Evolutionary conservation across 2,329 filamentous ascomycete species (phyloP), one percentile per base, ranked within the genome.

Genomic region (Lecanoromycetidae sp.): DNA sequence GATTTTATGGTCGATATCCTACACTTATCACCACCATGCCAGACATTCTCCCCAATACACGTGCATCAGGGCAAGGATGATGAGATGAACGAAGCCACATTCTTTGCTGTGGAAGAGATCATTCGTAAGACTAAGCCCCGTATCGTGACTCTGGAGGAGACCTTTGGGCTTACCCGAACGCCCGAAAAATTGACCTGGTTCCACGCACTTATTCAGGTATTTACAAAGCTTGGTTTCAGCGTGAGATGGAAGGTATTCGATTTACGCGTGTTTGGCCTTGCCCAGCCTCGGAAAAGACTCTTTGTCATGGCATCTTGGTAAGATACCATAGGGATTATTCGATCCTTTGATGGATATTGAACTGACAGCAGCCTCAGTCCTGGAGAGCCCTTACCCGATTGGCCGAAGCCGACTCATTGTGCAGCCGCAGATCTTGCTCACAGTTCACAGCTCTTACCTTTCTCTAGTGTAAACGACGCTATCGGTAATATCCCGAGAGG

Each of bases 11-110:
- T 81, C 0, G 84, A 91, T 54, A 65, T 88, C 1, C 64, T 86
- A 0, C 86, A 93, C 53, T 63, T 87, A 0, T 86, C 81, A 0
- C 84, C 84, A 0, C 85, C 86, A 0, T 93, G 87, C 46, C 84
- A 90, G 55, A 76, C 73, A 1, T 88, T 80, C 59, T 88, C 83
- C 0, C 77, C 79, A 0, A 80, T 80, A 0, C 80, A 91, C 49
- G 88, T 83, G 0, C 60, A 71, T 22, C 50, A 53, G 29, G 72
- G 74, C 0, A 65, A 65, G 5, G 71, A 78, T 17, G 80, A 87
- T 35, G 80, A 84, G 1, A 68, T 64, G 0, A 91, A 93, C 54
- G 76, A 76, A 0, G 76, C 77, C 0, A 65, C 71, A 1, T 63
- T 73, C 0, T 71, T 72, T 27, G 63, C 63, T 0, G 59, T 71